These are phyloP conservation scores for Leccinum brunneo-olivaceum DNA, from an alignment of 1,284 basidiomycete genomes.

Conservation along the genomic window DNA sequence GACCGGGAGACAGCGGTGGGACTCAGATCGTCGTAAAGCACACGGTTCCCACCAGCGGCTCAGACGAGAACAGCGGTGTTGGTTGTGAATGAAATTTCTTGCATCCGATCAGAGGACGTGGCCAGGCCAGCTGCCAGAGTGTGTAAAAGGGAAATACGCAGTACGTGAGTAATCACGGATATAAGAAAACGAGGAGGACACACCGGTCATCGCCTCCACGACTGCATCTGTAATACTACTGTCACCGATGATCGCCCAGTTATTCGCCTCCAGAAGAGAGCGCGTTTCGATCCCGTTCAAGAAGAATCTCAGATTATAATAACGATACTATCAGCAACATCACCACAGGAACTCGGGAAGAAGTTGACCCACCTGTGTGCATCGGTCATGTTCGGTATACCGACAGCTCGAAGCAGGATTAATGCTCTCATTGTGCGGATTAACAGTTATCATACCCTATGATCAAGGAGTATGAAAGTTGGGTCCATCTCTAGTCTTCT, in stretches of 20 bases:
- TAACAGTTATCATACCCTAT: slow-evolving; percentile 1
- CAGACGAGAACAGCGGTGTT: too few species aligned
- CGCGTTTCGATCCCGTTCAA: slow-evolving; percentile 3
- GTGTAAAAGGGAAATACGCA: not conserved
- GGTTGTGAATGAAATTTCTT: too few species aligned
- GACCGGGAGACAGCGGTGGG: too few species aligned
- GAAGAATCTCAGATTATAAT: slow-evolving; percentile 1
- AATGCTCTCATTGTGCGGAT: slow-evolving; percentile 3
- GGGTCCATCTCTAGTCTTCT: not conserved
- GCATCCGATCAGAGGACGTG: not conserved
- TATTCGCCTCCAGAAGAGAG: not conserved
- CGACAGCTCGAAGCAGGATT: too few species aligned
- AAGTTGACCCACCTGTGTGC: not conserved
- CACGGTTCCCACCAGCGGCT: too few species aligned
- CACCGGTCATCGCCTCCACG: not conserved
- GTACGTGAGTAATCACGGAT: not conserved
- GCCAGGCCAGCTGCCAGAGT: not conserved
- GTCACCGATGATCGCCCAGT: slow-evolving; percentile 5
- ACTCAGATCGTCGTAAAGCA: too few species aligned
- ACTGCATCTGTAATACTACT: slow-evolving; percentile 5
- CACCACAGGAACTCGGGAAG: not conserved
- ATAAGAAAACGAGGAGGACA: not conserved
- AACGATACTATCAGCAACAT: not conserved
- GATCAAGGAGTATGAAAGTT: not conserved
- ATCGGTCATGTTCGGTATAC: slow-evolving; percentile 5